Evolutionary conservation across 2,329 filamentous ascomycete genomes (phyloP).

Genomic region (Penicillium sp.): DNA sequence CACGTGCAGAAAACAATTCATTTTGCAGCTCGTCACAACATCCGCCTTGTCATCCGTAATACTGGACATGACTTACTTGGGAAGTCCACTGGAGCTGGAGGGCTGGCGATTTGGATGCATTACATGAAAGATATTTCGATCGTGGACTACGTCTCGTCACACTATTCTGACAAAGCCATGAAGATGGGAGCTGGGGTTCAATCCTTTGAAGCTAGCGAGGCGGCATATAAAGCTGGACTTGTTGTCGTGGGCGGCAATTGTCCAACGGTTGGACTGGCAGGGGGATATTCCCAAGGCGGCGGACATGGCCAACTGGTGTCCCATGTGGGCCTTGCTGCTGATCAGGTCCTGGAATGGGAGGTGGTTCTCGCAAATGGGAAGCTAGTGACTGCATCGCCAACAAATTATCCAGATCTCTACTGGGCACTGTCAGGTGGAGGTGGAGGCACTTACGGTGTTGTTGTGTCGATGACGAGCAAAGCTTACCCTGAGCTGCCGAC

Average conservation of each 20-base stretch:
- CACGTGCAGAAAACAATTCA: conserved; percentile 7
- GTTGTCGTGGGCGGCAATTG: neutral
- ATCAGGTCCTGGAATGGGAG: conserved; percentile 34
- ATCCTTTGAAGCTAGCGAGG: conserved; percentile 6
- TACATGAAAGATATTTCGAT: conserved; percentile 38
- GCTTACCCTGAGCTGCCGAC: conserved; percentile 13
- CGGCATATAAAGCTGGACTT: neutral
- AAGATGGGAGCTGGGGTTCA: conserved; percentile 16
- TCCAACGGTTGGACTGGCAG: conserved; percentile 22
- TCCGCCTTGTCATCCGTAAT: conserved; percentile 40
- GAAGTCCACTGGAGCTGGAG: conserved; percentile 34
- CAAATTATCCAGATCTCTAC: conserved; percentile 21
- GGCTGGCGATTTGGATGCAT: conserved; percentile 45
- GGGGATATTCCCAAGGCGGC: conserved; percentile 44
- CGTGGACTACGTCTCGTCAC: conserved; percentile 8
- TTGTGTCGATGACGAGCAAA: conserved; percentile 15
- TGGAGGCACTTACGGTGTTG: conserved; percentile 19
- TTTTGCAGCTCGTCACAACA: conserved; percentile 19
- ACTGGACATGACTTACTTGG: conserved; percentile 49
- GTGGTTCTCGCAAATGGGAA: conserved; percentile 39
- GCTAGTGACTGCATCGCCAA: conserved; percentile 15
- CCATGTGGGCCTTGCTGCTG: conserved; percentile 44
- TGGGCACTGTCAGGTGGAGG: conserved; percentile 27
- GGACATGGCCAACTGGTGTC: conserved; percentile 46
- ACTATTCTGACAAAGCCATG: conserved; percentile 13